Evolutionary conservation across 202 grass and related monocot species (phyloP), one percentile per base, ranked within the genome.

Genomic region (Brachypodium distachyon): DNA sequence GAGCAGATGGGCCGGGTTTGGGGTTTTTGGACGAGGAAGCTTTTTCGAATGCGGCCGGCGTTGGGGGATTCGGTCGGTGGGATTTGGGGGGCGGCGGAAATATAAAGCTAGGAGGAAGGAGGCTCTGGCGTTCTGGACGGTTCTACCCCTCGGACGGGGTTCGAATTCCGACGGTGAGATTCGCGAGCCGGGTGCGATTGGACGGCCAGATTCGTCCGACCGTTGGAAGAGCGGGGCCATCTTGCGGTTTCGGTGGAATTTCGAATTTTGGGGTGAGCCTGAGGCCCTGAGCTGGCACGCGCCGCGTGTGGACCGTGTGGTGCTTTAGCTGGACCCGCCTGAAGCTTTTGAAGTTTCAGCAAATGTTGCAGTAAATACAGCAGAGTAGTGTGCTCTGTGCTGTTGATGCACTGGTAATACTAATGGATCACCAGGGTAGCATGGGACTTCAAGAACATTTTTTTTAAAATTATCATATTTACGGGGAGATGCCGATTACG

Each of bases 31-130:
- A 53, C n/a, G 26, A 54, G 46, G 47, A n/a, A n/a, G n/a, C n/a
- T 5, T 67, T 79, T 83, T 88, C 81, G 54, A 84, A 88, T 44
- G 77, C 52, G 25, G 73, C 57, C 57, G 74, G 37, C 37, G 47
- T 14, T 7, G 61, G 61, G 4, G 40, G 36, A 13, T 34, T 11
- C 7, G 56, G 55, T 17, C 1, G 6, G n/a, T 29, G 12, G 41
- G n/a, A n/a, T n/a, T n/a, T n/a, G n/a, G n/a, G n/a, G n/a, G 6
- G 72, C 9, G 5, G 56, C 40, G 21, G 38, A 50, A 9, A 40
- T 83, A 73, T 52, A 83, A 47, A 38, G 23, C 37, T n/a, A n/a
- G n/a, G n/a, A n/a, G n/a, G 31, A 26, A 54, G 63, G 26, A 59
- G 29, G 27, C 0, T 8, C 38, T 28, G 2, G 9, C 10, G 44